Percentiles rank a stretch among this genome's conserved stretches.
These are phyloP conservation scores for Orobanche coerulescens DNA, from an alignment of 257 asterid genomes.

Conservation along the genomic window DNA sequence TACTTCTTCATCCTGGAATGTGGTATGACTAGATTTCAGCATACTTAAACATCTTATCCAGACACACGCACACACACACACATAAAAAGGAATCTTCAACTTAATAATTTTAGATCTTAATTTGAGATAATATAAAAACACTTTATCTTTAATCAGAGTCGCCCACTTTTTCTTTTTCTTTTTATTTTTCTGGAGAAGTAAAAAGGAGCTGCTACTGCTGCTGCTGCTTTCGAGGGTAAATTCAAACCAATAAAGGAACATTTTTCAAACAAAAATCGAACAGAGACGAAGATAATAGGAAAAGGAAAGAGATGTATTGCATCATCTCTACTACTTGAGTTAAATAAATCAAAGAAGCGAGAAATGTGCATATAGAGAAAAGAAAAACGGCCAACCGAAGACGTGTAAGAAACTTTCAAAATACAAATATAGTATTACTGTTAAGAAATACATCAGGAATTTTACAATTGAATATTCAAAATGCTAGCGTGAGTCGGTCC, in stretches of 20 bases:
- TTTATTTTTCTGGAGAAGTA: constrained; percentile 22
- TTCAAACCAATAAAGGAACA: constrained; percentile 14
- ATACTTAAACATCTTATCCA: too few relatives aligned
- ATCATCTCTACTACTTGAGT: constrained; percentile 23
- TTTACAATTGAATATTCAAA: too few relatives aligned
- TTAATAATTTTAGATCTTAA: too few relatives aligned
- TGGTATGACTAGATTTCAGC: neutral
- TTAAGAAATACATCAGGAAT: constrained; percentile 37
- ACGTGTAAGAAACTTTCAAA: constrained; percentile 61
- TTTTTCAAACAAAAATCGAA: neutral
- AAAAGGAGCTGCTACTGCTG: constrained; percentile 25
- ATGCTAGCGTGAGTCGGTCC: constrained; percentile 24
- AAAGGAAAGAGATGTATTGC: constrained; percentile 17
- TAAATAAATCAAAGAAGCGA: neutral
- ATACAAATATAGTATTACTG: constrained; percentile 5
- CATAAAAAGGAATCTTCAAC: too few relatives aligned
- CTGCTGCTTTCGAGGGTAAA: constrained; percentile 30
- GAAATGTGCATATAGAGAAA: constrained; percentile 21
- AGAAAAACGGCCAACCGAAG: constrained; percentile 38
- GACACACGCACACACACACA: too few relatives aligned
- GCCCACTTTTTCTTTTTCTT: constrained; percentile 1
- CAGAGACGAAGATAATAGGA: constrained; percentile 17
- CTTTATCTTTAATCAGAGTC: too few relatives aligned
- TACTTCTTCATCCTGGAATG: neutral
- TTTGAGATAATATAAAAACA: too few relatives aligned